Conservation (phyloP, 176 grass and related monocot genomes). For the Avena atlantica region DNA sequence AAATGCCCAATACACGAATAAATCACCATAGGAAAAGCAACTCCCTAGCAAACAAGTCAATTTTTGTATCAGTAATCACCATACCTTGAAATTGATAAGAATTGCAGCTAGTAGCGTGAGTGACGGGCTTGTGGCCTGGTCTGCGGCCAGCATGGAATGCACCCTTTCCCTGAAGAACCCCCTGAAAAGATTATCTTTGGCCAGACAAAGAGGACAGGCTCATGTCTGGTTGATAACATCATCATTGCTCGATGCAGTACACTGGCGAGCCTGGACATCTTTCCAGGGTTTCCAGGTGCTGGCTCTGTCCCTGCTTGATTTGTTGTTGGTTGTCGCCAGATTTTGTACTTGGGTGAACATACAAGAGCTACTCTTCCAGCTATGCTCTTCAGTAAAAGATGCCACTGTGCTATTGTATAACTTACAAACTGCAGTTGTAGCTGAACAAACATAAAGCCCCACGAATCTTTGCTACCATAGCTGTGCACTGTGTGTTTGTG, state of each 20-base stretch:
- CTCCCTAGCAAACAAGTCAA: background rate
- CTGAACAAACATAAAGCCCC: background rate
- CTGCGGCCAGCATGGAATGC: background rate
- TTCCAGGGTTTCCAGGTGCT: background rate
- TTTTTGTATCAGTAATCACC: background rate
- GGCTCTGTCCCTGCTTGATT: background rate
- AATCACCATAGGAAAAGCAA: background rate
- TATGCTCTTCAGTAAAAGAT: background rate
- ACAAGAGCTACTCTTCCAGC: too few relatives aligned
- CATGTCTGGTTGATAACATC: background rate
- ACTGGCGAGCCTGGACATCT: background rate
- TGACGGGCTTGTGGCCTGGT: too few relatives aligned
- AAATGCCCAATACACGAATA: background rate
- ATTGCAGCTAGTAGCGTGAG: background rate
- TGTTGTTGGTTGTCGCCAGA: too few relatives aligned
- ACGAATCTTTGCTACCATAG: background rate
- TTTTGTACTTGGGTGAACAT: too few relatives aligned
- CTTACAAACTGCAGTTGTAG: background rate
- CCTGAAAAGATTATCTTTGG: background rate
- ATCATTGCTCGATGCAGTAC: slow-evolving; percentile 2
- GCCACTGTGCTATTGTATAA: background rate
- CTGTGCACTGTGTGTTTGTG: background rate
- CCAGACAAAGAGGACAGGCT: background rate
- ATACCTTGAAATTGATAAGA: background rate
- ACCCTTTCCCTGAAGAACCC: background rate